Evolutionary conservation across 371 early-diverging fungal species (phyloP).

Genomic region (Actinomortierella ambigua): DNA sequence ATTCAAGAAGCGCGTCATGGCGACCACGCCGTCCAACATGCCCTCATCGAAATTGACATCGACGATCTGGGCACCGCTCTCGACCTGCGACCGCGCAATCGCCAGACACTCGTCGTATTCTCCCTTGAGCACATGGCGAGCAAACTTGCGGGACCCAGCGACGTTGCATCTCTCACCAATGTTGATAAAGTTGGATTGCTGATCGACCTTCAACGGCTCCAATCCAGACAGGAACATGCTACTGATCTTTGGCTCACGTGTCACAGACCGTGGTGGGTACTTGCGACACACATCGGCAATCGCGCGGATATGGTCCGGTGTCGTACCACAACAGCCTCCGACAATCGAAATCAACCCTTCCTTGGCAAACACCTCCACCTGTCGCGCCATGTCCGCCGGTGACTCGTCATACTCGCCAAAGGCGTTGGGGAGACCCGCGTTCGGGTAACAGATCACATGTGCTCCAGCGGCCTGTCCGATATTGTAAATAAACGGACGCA

Average conservation of each 20-base stretch:
- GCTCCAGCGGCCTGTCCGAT: slow-evolving; percentile 82
- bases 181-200: slow-evolving; percentile 86
- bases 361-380: slow-evolving; percentile 84
- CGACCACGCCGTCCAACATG: slow-evolving; percentile 89
- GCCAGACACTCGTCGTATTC: slow-evolving; percentile 92
- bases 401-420: slow-evolving; percentile 91
- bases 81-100: slow-evolving; percentile 92
- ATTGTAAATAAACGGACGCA: slow-evolving; percentile 92
- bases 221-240: slow-evolving; percentile 85
- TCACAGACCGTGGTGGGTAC: slow-evolving; percentile 79
- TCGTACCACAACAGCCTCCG: slow-evolving; percentile 97
- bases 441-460: slow-evolving; percentile 93
- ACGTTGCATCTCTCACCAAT: slow-evolving; percentile 97
- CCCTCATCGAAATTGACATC: slow-evolving; percentile 97
- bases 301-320: slow-evolving; percentile 92
- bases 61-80: slow-evolving; percentile 92
- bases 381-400: slow-evolving; percentile 83
- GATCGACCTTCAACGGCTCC: slow-evolving; percentile 79
- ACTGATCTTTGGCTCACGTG: slow-evolving; percentile 58
- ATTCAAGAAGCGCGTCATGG: slow-evolving; percentile 92
- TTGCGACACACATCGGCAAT: slow-evolving; percentile 77
- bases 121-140: slow-evolving; percentile 85
- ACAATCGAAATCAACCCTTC: slow-evolving; percentile 92
- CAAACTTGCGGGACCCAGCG: slow-evolving; percentile 92
- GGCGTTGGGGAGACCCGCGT: slow-evolving; percentile 88